Conservation (phyloP, 768 basidiomycete species). For the Leucosporidium creatinivorum region DNA sequence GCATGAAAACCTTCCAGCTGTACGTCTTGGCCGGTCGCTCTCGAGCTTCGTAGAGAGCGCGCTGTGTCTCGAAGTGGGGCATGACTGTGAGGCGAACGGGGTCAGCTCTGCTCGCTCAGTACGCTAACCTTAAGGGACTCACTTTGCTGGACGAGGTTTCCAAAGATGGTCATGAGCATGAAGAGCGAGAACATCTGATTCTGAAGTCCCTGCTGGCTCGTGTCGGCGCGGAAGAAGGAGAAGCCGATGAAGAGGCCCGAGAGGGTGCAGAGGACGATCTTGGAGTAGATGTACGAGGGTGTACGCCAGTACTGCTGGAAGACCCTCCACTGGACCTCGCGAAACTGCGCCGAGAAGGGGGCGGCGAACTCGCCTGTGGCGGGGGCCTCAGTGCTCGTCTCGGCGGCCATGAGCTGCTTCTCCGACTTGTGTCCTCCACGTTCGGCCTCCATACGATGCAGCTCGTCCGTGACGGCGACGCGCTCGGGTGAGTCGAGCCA, state of each 20-base stretch:
- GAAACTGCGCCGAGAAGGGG: slow-evolving; percentile 8
- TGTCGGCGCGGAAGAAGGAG: slow-evolving; percentile 14
- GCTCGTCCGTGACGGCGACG: slow-evolving; percentile 44
- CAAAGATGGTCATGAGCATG: slow-evolving; percentile 5
- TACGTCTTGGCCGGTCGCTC: slow-evolving; percentile 61
- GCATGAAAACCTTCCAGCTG: slow-evolving; percentile 47
- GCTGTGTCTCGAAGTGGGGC: slow-evolving; percentile 53
- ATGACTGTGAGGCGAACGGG: slow-evolving; percentile 56
- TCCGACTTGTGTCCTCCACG: slow-evolving; percentile 34
- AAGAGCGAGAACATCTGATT: slow-evolving; percentile 20
- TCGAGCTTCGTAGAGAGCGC: slow-evolving; percentile 58
- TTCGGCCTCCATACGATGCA: slow-evolving; percentile 33
- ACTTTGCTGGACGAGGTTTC: too few relatives aligned
- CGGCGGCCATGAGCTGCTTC: slow-evolving; percentile 10
- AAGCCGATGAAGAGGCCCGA: slow-evolving; percentile 27
- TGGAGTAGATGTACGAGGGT: slow-evolving; percentile 37
- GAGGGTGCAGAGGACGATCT: not conserved
- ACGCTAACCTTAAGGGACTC: too few relatives aligned
- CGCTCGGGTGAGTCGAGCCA: slow-evolving; percentile 69
- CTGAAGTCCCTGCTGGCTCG: slow-evolving; percentile 16
- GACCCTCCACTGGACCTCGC: not conserved
- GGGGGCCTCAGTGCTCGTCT: not conserved
- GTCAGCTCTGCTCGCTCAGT: too few relatives aligned
- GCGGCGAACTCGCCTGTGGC: slow-evolving; percentile 14
- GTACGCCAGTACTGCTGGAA: slow-evolving; percentile 40